phyloP scores from a whole-genome alignment of 805 yeast genomes.

The Wickerhamomyces bovis region DNA sequence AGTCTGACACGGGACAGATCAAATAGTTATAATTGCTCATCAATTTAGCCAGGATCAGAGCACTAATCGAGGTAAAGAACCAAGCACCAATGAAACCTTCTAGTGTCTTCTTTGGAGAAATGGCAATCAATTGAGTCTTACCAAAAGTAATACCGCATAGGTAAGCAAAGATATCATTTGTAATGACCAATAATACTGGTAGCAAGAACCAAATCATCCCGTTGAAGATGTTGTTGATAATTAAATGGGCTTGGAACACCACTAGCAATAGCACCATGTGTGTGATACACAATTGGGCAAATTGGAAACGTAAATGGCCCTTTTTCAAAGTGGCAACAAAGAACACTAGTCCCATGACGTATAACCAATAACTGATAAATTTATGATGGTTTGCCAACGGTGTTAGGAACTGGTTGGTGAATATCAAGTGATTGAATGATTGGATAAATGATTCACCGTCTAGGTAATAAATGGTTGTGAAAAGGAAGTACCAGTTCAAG shows the following conservation, averaged over 20 bases:
- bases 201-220: conserved; percentile 93
- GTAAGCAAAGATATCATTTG: conserved; percentile 94
- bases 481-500: conserved; percentile 89
- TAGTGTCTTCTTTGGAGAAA: conserved; percentile 94
- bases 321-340: conserved; percentile 86
- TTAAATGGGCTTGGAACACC: conserved; percentile 90
- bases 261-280: conserved; percentile 90
- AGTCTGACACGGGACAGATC: conserved; percentile 79
- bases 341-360: conserved; percentile 80
- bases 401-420: conserved; percentile 45
- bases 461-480: conserved; percentile 81
- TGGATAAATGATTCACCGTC: conserved; percentile 80
- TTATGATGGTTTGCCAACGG: conserved; percentile 72
- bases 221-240: conserved; percentile 79
- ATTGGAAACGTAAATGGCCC: conserved; percentile 87
- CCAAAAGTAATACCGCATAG: conserved; percentile 97
- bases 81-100: conserved; percentile 98
- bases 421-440: conserved; percentile 51
- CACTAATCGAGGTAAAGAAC: conserved; percentile 81
- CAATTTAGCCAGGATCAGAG: conserved; percentile 57
- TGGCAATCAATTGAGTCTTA: conserved; percentile 81
- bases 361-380: conserved; percentile 76
- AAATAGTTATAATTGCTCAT: conserved; percentile 64
- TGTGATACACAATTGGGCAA: conserved; percentile 87
- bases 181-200: conserved; percentile 87